Percentiles rank a stretch among this genome's conserved stretches.
Evolutionary conservation across 2,329 filamentous ascomycete genomes (phyloP).

Genomic region (Aspergillus ochraceus): DNA sequence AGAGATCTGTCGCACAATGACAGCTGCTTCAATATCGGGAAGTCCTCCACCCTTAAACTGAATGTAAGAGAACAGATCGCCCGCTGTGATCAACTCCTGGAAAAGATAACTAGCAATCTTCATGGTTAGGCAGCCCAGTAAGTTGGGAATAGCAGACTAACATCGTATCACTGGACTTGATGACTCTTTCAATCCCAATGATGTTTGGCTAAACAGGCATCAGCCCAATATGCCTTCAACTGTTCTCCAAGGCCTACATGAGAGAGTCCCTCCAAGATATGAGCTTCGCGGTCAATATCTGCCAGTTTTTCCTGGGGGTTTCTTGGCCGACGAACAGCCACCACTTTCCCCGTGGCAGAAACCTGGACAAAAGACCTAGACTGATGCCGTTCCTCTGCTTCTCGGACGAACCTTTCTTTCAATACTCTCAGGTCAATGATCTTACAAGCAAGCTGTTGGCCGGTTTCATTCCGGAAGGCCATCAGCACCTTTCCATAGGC

Average conservation of each 20-base stretch:
- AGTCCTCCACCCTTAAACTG: slow-evolving; percentile 51
- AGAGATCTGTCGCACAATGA: slow-evolving; percentile 57
- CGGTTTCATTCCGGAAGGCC: slow-evolving; percentile 35
- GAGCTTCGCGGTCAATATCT: slow-evolving; percentile 40
- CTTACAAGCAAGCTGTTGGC: slow-evolving; percentile 48
- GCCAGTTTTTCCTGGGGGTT: slow-evolving; percentile 30
- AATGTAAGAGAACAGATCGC: slow-evolving; percentile 62
- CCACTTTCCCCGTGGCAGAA: background rate
- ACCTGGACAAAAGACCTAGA: slow-evolving; percentile 14
- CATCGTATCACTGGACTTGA: slow-evolving; percentile 54
- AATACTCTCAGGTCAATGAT: slow-evolving; percentile 39
- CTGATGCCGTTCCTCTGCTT: slow-evolving; percentile 1
- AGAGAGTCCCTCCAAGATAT: slow-evolving; percentile 52
- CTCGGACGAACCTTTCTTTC: slow-evolving; percentile 12
- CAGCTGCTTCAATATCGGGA: slow-evolving; percentile 52
- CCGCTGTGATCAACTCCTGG: slow-evolving; percentile 59
- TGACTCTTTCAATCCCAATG: slow-evolving; percentile 57
- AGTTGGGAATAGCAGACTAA: slow-evolving; percentile 28
- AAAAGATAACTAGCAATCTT: slow-evolving; percentile 55
- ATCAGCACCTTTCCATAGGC: slow-evolving; percentile 46
- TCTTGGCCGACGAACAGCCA: slow-evolving; percentile 1
- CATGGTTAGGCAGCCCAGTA: background rate
- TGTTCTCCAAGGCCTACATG: slow-evolving; percentile 44
- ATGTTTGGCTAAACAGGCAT: slow-evolving; percentile 55
- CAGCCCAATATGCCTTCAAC: background rate